These are phyloP conservation scores for Viola pubescens DNA, from an alignment of 441 rosid genomes.

Conservation along the genomic window DNA sequence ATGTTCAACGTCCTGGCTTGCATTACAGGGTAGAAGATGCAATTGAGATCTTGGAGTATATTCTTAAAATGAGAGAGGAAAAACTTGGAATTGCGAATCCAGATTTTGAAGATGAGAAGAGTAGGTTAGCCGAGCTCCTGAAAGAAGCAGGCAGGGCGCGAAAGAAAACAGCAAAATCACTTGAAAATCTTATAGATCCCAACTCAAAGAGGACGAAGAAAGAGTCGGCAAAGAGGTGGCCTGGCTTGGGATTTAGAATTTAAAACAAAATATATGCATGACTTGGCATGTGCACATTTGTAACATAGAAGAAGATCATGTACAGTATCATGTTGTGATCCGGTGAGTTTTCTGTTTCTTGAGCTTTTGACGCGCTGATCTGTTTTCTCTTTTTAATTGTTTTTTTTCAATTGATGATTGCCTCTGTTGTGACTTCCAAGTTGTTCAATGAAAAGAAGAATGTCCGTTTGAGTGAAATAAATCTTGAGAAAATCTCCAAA, in stretches of 20 bases:
- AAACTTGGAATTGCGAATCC: slow-evolving; percentile 95
- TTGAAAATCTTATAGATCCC: slow-evolving; percentile 85
- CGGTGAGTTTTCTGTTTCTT: slow-evolving; percentile 22
- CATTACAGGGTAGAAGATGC: slow-evolving; percentile 85
- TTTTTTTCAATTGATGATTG: slow-evolving; percentile 21
- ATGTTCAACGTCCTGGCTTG: slow-evolving; percentile 8
- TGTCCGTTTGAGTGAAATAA: slow-evolving; percentile 26
- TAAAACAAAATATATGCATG: slow-evolving; percentile 18
- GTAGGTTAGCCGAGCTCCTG: slow-evolving; percentile 77
- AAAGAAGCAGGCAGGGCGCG: slow-evolving; percentile 92
- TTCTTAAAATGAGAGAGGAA: slow-evolving; percentile 87
- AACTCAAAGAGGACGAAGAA: slow-evolving; percentile 74
- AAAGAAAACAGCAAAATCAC: slow-evolving; percentile 86
- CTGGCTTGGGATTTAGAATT: slow-evolving; percentile 78
- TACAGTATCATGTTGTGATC: slow-evolving; percentile 37
- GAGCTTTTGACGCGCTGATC: slow-evolving; percentile 18
- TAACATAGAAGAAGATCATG: slow-evolving; percentile 43
- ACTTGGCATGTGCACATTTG: slow-evolving; percentile 26
- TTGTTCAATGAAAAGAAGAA: slow-evolving; percentile 21
- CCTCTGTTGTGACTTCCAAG: slow-evolving; percentile 29
- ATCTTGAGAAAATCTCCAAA: slow-evolving; percentile 9
- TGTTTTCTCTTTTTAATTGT: slow-evolving; percentile 8
- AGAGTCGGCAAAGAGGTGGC: slow-evolving; percentile 73
- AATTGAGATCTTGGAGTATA: slow-evolving; percentile 84
- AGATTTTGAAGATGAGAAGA: slow-evolving; percentile 91